Evolutionary conservation across 345 rosid species (phyloP).

Genomic region (Hypericum androsaemum): DNA sequence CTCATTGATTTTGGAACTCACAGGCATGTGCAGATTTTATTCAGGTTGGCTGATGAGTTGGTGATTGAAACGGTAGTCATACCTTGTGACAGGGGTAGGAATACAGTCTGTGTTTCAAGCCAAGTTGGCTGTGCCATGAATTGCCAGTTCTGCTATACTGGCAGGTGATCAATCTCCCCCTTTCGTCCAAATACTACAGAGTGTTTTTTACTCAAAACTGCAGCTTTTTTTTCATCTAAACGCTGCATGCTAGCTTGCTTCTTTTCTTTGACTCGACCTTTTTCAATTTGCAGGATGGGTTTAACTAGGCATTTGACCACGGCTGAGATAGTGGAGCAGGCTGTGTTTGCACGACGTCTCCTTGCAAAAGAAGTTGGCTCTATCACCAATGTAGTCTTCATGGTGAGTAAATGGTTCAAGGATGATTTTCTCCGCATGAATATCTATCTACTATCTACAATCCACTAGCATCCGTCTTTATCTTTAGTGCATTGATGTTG

Average conservation of each 20-base stretch:
- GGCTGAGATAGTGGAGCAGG: conserved; percentile 91
- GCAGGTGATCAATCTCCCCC: conserved; percentile 40
- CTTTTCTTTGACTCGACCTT: no score
- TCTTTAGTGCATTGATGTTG: background rate
- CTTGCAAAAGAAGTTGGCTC: conserved; percentile 55
- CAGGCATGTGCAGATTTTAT: conserved; percentile 92
- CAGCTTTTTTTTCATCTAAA: conserved; percentile 1
- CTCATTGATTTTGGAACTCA: conserved; percentile 55
- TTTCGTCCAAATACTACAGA: background rate
- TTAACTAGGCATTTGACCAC: conserved; percentile 70
- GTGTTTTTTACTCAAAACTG: conserved; percentile 1
- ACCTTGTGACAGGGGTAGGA: conserved; percentile 82
- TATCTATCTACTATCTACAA: background rate
- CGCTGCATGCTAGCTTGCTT: no score
- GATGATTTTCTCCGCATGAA: background rate
- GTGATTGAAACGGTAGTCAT: conserved; percentile 74
- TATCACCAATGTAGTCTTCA: conserved; percentile 80
- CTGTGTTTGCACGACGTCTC: conserved; percentile 58
- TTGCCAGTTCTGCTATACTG: conserved; percentile 93
- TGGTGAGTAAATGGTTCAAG: conserved; percentile 43
- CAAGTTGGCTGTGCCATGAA: conserved; percentile 96
- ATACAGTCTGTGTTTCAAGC: conserved; percentile 86
- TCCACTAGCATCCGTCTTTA: background rate
- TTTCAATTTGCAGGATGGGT: conserved; percentile 56
- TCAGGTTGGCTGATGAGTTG: conserved; percentile 66